These are phyloP conservation scores for Teratosphaeriaceae sp. DNA, from an alignment of 2,329 filamentous ascomycete genomes.

Conservation along the genomic window DNA sequence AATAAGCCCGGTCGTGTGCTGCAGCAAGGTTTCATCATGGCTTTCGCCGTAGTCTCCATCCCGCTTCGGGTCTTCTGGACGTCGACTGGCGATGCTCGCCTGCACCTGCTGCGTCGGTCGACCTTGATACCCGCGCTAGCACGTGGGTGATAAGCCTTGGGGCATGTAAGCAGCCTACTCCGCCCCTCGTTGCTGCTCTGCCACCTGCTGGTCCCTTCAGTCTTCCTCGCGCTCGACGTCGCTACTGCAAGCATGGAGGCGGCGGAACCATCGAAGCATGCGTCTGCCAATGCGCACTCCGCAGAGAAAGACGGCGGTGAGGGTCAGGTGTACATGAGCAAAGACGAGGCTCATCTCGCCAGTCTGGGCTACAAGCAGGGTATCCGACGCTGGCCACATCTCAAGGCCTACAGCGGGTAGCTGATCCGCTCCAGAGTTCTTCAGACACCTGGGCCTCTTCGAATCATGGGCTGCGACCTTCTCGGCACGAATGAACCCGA, in stretches of 20 bases:
- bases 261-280: neutral
- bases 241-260: neutral
- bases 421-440: constrained; percentile 3
- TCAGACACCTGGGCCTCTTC: constrained; percentile 4
- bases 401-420: neutral
- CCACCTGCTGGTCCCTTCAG: too few species aligned
- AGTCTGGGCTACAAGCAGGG: constrained; percentile 13
- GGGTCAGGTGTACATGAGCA: constrained; percentile 6
- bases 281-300: neutral
- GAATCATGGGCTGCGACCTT: constrained; percentile 7
- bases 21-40: too few species aligned
- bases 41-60: too few species aligned
- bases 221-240: neutral
- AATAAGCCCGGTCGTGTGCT: too few species aligned
- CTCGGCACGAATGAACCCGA: neutral
- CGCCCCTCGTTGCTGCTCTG: too few species aligned
- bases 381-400: neutral
- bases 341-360: constrained; percentile 11
- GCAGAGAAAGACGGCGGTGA: neutral
- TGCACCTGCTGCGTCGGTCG: neutral
- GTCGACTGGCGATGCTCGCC: neutral
- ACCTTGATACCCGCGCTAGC: neutral
- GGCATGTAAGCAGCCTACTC: neutral
- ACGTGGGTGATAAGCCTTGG: neutral
- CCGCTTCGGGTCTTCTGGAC: too few species aligned